Base-by-base conservation (phyloP, 2,329 filamentous ascomycete genomes). In the Podosphaera leucotricha region DNA sequence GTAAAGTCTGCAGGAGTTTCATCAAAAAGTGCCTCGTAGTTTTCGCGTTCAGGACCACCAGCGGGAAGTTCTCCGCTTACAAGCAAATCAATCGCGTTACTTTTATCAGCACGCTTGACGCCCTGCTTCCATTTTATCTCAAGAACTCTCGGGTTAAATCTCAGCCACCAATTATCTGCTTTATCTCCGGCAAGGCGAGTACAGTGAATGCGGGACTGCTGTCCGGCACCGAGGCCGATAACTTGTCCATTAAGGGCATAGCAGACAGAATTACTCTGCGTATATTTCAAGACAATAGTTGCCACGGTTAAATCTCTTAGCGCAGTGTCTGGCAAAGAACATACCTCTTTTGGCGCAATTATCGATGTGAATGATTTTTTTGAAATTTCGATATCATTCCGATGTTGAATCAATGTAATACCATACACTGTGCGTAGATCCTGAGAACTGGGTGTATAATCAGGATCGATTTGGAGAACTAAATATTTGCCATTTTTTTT, bases 161-260 rank as follows among this genome's bases (percentile, higher is more conserved):
- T 81, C 70, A 98, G 80, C 90, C 87, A 98, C 87, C 87, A 95
- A 70, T 92, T 94, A 64, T 98, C 90, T 41, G 86, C 84, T 71
- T 98, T 98, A 68, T 95, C 87, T 48, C 90, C 90, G 10, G 90
- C 90, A 43, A 98, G 75, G 52, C 90, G 80, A 37, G 90, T 98
- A 74, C 90, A 98, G 71, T 98, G 90, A 55, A 98, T 98, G 54
- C 90, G 80, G 49, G 83, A 92, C 66, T 98, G 90, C 64, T 98
- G 90, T 48, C 90, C 90, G 45, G 90, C 90, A 52, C 90, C 90
- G 45, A 98, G 76, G 52, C 90, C 90, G 54, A 98, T 72, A 55
- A 95, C 72, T 64, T 95, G 90, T 41, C 90, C 90, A 56, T 92
- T 86, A 50, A 84, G 70, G 45, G 90, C 86, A 60, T 95, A 98